Percentiles rank a stretch among this genome's conserved stretches.
Conservation (phyloP, 148 eudicot genomes). For the Talinum fruticosum region DNA sequence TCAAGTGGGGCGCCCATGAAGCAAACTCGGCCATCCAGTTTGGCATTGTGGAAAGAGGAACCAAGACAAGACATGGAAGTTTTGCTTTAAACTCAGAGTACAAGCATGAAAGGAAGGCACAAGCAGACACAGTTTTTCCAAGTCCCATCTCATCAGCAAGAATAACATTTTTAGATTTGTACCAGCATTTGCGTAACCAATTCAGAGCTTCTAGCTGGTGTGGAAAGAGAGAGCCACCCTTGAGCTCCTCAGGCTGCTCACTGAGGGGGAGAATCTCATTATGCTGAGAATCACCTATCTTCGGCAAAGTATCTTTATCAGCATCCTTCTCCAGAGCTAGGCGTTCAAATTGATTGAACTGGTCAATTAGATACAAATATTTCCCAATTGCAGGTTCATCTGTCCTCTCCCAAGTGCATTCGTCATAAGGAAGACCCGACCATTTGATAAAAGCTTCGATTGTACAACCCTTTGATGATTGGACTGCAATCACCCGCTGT, state of each 20-base stretch:
- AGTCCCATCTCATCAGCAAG: conserved; percentile 99
- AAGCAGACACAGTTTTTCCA: conserved; percentile 91
- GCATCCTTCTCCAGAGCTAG: conserved; percentile 60
- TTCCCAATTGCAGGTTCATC: conserved; percentile 65
- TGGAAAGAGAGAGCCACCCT: conserved; percentile 84
- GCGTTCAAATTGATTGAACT: conserved; percentile 53
- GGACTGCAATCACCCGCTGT: conserved; percentile 70
- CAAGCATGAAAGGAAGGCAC: conserved; percentile 78
- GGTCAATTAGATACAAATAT: conserved; percentile 52
- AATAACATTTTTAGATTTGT: conserved; percentile 80
- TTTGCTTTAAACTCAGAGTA: conserved; percentile 77
- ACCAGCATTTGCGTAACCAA: conserved; percentile 98
- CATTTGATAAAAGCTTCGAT: conserved; percentile 79
- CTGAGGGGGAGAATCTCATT: conserved; percentile 58
- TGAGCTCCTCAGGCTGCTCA: conserved; percentile 87
- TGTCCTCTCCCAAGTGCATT: conserved; percentile 93
- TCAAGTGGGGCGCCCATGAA: conserved; percentile 88
- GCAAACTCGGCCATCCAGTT: conserved; percentile 97
- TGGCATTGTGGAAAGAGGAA: conserved; percentile 98
- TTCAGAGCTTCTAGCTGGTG: conserved; percentile 96
- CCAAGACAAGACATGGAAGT: conserved; percentile 88
- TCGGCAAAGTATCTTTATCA: conserved; percentile 28
- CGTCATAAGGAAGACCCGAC: conserved; percentile 91
- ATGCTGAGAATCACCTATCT: conserved; percentile 38
- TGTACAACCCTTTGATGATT: conserved; percentile 45